phyloP scores from a whole-genome alignment of 805 yeast genomes.

The Suhomyces sp. region DNA sequence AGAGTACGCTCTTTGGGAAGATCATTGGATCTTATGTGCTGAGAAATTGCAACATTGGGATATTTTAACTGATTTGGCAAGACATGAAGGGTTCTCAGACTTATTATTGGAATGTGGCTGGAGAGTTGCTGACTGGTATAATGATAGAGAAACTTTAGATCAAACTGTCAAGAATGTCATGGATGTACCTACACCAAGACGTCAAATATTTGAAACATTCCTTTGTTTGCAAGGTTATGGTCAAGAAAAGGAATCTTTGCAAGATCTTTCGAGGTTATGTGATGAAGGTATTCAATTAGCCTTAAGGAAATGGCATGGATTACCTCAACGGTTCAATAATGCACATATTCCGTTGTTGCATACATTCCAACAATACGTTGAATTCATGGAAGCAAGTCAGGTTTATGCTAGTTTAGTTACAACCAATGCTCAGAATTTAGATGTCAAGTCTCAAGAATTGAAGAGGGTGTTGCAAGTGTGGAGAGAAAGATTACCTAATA shows the following conservation, averaged over 20 bases:
- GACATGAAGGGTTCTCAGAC: conserved; percentile 97
- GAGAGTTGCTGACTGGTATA: conserved; percentile 98
- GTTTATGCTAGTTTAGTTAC: conserved; percentile 83
- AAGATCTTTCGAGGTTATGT: conserved; percentile 79
- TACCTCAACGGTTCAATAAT: conserved; percentile 72
- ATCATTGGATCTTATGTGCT: conserved; percentile 96
- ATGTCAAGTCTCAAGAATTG: conserved; percentile 88
- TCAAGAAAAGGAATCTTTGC: conserved; percentile 82
- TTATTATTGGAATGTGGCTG: conserved; percentile 96
- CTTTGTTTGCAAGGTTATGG: conserved; percentile 90
- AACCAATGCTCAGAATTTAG: conserved; percentile 90
- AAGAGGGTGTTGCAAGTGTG: conserved; percentile 95
- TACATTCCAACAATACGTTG: conserved; percentile 95
- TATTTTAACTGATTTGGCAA: conserved; percentile 89
- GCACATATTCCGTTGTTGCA: conserved; percentile 91
- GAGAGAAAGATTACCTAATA: conserved; percentile 95
- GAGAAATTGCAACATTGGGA: conserved; percentile 99
- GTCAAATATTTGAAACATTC: conserved; percentile 95
- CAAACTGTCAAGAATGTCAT: conserved; percentile 92
- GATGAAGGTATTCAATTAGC: conserved; percentile 97
- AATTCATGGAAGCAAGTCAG: conserved; percentile 95
- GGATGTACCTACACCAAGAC: conserved; percentile 98
- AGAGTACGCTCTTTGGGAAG: conserved; percentile 97
- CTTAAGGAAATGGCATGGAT: conserved; percentile 86
- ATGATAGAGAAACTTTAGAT: conserved; percentile 91